Base-by-base conservation (phyloP, 2,329 filamentous ascomycete species). In the Xylaria sp. region DNA sequence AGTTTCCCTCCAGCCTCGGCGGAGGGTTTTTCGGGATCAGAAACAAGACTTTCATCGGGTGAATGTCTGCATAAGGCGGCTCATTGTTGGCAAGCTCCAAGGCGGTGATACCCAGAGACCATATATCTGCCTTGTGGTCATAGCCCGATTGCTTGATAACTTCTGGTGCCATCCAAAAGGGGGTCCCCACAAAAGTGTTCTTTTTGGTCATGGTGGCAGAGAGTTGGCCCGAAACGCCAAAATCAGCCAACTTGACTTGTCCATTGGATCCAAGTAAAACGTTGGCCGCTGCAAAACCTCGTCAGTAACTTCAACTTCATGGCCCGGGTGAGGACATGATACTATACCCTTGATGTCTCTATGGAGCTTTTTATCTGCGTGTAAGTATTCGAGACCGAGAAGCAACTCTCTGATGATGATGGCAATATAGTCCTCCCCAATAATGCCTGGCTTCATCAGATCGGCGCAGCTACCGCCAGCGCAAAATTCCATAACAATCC, bases 401-500 rank as follows among this genome's bases (percentile, higher is more conserved):
- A 99, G 81, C 68, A 99, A 77, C 77, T 99, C 94, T 61, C 91
- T 84, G 57, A 97, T 80, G 63, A 99, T 96, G 68, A 99, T 97
- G 69, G 91, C 91, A 70, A 99, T 97, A 74, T 97, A 97, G 67
- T 96, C 92, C 76, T 99, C 94, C 18, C 88, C 85, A 62, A 99
- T 93, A 47, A 88, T 77, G 23, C 94, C 94, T 0, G 94, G 92
- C 77, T 96, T 96, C 88, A 99, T 90, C 63, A 99, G 79, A 73
- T 97, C 94, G 52, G 91, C 92, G 72, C 94, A 97, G 76, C 93
- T 97, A 3, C 94, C 94, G 19, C 94, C 94, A 1, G 93, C 92
- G 76, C 94, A 99, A 71, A 94, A 99, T 75, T 99, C 94, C 94
- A 99, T 99, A 74, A 97, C 92, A 68, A 99, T 99, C 94, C 94